Evolutionary conservation across 345 rosid genomes (phyloP).

Genomic region (Brassica rapa): DNA sequence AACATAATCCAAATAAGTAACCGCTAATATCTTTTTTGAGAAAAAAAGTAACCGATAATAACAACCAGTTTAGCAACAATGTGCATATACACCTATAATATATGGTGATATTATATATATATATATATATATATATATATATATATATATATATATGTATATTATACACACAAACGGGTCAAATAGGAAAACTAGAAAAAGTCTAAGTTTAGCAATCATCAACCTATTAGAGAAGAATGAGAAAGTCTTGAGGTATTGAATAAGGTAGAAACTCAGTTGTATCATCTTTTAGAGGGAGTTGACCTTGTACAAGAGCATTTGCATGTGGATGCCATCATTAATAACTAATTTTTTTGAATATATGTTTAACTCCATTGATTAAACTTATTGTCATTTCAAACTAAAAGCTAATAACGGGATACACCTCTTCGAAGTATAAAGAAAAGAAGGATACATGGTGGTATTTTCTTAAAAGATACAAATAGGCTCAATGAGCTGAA

Average conservation of each 20-base stretch:
- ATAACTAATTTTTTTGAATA: background rate
- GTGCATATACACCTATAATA: background rate
- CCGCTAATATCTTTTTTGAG: background rate
- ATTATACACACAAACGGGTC: slow-evolving; percentile 10
- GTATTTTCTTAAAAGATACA: background rate
- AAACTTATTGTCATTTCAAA: slow-evolving; percentile 5
- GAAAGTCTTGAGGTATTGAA: slow-evolving; percentile 32
- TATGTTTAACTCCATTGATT: background rate
- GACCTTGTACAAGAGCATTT: slow-evolving; percentile 29
- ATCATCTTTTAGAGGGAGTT: slow-evolving; percentile 24
- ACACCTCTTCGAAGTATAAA: background rate
- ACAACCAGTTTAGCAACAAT: background rate
- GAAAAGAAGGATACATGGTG: background rate
- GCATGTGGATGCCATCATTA: slow-evolving; percentile 34
- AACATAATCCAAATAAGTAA: background rate
- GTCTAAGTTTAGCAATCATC: background rate
- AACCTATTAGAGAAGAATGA: slow-evolving; percentile 16
- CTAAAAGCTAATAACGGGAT: background rate
- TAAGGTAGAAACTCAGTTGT: slow-evolving; percentile 26
- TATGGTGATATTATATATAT: background rate
- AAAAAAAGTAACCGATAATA: no score
- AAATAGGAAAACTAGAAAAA: slow-evolving; percentile 14
- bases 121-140: background rate
- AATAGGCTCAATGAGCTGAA: background rate
- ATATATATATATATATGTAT: no score